Evolutionary conservation across 2,329 filamentous ascomycete species (phyloP).

Genomic region (Fusarium armeniacum): DNA sequence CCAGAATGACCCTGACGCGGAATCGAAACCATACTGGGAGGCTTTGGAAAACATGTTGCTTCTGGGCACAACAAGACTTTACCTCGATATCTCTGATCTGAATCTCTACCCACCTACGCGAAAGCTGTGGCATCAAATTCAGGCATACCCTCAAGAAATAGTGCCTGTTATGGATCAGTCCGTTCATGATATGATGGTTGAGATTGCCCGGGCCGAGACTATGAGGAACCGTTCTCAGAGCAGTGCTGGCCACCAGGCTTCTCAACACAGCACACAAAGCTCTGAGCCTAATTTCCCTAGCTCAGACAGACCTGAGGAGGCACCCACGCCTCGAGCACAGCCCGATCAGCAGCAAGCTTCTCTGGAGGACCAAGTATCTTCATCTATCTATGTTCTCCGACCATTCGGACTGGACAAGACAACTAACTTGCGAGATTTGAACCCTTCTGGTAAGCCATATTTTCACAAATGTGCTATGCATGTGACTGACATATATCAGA

Average conservation of each 20-base stretch:
- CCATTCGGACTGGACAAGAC: conserved; percentile 89
- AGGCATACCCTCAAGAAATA: conserved; percentile 95
- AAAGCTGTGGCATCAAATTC: conserved; percentile 95
- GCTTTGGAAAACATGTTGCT: conserved; percentile 92
- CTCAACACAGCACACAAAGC: conserved; percentile 68
- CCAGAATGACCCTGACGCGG: conserved; percentile 75
- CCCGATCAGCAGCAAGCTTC: conserved; percentile 66
- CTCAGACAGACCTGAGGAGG: conserved; percentile 76
- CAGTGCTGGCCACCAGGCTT: conserved; percentile 63
- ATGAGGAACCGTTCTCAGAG: conserved; percentile 75
- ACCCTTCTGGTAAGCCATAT: conserved; percentile 77
- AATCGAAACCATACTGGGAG: conserved; percentile 85
- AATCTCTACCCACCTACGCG: conserved; percentile 92
- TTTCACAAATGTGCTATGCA: not conserved
- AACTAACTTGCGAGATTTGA: conserved; percentile 93
- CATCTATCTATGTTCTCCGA: conserved; percentile 85
- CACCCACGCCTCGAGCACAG: conserved; percentile 56
- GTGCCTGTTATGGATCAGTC: conserved; percentile 96
- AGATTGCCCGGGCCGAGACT: conserved; percentile 86
- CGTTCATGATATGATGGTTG: conserved; percentile 92
- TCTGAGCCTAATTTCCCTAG: conserved; percentile 84
- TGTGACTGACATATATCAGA: conserved; percentile 63
- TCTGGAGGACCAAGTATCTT: conserved; percentile 84
- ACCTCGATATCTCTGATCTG: conserved; percentile 89
- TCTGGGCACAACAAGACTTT: conserved; percentile 85